Conservation (phyloP, 192 early-diverging fungal species). For the Coemansia reversa region DNA sequence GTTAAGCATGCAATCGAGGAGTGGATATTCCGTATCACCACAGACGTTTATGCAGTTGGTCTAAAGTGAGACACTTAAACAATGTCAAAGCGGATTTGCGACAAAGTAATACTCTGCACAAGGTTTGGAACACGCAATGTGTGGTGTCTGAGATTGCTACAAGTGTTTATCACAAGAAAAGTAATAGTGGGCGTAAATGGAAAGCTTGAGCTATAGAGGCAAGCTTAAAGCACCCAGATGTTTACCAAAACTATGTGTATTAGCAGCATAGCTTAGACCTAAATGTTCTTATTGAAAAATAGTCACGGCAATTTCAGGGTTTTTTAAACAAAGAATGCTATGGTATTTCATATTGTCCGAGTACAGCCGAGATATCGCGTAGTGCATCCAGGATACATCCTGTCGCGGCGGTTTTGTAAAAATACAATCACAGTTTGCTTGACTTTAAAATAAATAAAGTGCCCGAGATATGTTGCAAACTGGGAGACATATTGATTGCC, state of each 20-base stretch:
- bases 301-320: constrained; percentile 60
- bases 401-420: constrained; percentile 55
- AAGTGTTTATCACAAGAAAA: constrained; percentile 17
- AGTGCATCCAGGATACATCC: constrained; percentile 68
- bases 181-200: constrained; percentile 34
- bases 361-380: constrained; percentile 60
- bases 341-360: constrained; percentile 61
- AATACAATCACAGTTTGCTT: constrained; percentile 58
- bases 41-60: constrained; percentile 60
- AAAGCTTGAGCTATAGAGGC: constrained; percentile 50
- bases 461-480: constrained; percentile 68
- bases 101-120: constrained; percentile 60
- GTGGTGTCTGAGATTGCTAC: constrained; percentile 16
- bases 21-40: constrained; percentile 59
- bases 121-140: constrained; percentile 59
- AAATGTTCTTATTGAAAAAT: constrained; percentile 62
- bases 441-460: constrained; percentile 66
- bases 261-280: constrained; percentile 65
- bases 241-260: constrained; percentile 62
- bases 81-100: constrained; percentile 50
- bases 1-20: constrained; percentile 56
- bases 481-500: constrained; percentile 70
- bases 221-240: constrained; percentile 55
- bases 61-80: constrained; percentile 58
- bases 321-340: constrained; percentile 69